phyloP scores from a whole-genome alignment of 2,329 filamentous ascomycete species.

The Curvularia spicifera region DNA sequence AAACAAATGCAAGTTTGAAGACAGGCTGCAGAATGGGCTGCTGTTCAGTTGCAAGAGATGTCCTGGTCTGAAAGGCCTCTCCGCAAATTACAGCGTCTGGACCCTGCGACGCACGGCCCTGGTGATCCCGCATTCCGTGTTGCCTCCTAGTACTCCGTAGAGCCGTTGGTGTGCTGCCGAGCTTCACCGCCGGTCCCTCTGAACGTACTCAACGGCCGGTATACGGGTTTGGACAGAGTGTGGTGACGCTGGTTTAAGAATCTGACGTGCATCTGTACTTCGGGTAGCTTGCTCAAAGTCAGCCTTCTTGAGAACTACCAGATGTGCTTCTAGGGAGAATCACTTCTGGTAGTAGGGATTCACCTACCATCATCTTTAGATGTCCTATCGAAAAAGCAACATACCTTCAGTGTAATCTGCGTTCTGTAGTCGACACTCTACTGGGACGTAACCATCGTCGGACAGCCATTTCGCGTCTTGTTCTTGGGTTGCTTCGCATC shows the following conservation, averaged over 20 bases:
- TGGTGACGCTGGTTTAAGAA: neutral
- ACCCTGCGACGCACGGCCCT: conserved; percentile 18
- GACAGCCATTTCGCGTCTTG: neutral
- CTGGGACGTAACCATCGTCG: neutral
- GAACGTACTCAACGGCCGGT: neutral
- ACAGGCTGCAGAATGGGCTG: neutral
- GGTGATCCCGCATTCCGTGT: conserved; percentile 12
- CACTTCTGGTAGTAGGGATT: neutral
- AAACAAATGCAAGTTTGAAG: neutral
- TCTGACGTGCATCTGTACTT: neutral
- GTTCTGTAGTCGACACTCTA: neutral
- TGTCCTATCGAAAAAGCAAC: neutral
- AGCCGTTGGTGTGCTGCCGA: neutral
- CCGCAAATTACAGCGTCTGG: conserved; percentile 17
- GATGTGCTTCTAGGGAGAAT: neutral
- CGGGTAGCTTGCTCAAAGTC: neutral
- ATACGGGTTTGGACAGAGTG: neutral
- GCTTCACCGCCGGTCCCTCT: neutral
- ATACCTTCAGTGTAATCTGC: neutral
- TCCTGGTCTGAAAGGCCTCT: conserved; percentile 9
- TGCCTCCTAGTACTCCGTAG: conserved; percentile 5
- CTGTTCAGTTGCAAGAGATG: conserved; percentile 6
- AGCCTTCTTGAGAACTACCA: too few relatives aligned
- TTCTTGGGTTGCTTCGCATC: neutral
- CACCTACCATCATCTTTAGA: neutral